Conservation (phyloP, 768 basidiomycete genomes). For the Piloderma croceum region DNA sequence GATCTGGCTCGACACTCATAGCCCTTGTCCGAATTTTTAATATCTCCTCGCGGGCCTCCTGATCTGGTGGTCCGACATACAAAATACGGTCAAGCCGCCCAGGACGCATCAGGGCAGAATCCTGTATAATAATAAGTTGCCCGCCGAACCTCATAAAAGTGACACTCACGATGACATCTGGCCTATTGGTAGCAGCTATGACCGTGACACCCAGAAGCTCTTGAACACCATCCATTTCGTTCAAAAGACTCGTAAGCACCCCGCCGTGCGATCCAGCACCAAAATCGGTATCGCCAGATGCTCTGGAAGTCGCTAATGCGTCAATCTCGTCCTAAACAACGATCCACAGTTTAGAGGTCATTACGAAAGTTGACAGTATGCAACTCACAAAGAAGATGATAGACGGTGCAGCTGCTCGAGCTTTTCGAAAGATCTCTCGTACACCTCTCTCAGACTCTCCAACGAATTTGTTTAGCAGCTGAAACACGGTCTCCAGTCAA, state of each 20-base stretch:
- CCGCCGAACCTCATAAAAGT: neutral
- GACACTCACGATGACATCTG: conserved; percentile 76
- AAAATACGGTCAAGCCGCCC: conserved; percentile 91
- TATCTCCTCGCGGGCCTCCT: conserved; percentile 75
- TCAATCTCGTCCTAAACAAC: conserved; percentile 87
- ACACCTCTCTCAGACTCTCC: conserved; percentile 96
- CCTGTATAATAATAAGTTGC: conserved; percentile 42
- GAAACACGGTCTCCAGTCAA: conserved; percentile 4
- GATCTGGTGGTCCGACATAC: conserved; percentile 90
- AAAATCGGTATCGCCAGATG: conserved; percentile 49
- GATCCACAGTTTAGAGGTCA: neutral
- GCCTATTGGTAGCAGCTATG: conserved; percentile 93
- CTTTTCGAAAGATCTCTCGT: conserved; percentile 92
- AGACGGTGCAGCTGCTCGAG: conserved; percentile 87
- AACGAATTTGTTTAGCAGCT: conserved; percentile 95
- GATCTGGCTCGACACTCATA: conserved; percentile 74
- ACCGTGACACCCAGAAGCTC: conserved; percentile 93
- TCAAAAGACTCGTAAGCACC: conserved; percentile 86
- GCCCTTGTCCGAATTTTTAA: conserved; percentile 66
- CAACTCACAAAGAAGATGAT: conserved; percentile 90
- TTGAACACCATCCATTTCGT: conserved; percentile 98
- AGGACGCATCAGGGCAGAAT: conserved; percentile 90
- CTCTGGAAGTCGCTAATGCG: conserved; percentile 79
- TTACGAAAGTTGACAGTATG: neutral
- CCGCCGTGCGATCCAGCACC: conserved; percentile 69